A percentile compares a stretch with the other conserved stretches of the same genome.
phyloP scores from a whole-genome alignment of 768 basidiomycete genomes.

The Rhodotorula diobovata region DNA sequence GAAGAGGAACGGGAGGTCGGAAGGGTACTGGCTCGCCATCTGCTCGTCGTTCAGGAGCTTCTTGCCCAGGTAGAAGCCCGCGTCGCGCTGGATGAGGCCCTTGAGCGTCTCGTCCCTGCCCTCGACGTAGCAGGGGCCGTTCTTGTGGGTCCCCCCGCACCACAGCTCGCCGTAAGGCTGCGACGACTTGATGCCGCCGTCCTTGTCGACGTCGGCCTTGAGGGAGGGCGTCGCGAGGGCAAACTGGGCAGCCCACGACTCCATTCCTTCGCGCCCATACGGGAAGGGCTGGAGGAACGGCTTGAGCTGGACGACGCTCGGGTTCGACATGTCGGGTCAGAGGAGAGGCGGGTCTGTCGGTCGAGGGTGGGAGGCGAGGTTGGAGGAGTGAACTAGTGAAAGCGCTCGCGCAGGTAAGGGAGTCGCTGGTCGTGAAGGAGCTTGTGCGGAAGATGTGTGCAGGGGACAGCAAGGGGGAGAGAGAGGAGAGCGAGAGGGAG shows the following conservation, averaged over 20 bases:
- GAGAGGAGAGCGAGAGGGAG: too few relatives aligned
- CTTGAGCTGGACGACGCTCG: constrained; percentile 35
- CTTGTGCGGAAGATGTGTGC: too few relatives aligned
- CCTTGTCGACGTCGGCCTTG: constrained; percentile 10
- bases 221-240: constrained; percentile 11
- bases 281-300: constrained; percentile 41
- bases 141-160: constrained; percentile 34
- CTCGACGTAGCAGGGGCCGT: constrained; percentile 31
- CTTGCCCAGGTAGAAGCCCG: constrained; percentile 31
- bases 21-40: constrained; percentile 28
- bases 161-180: constrained; percentile 35
- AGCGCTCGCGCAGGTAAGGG: too few relatives aligned
- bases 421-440: too few relatives aligned
- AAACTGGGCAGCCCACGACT: constrained; percentile 20
- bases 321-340: background rate
- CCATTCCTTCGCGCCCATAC: constrained; percentile 16
- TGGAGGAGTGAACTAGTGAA: background rate
- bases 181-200: constrained; percentile 30
- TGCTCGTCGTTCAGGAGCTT: constrained; percentile 30
- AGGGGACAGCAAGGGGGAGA: too few relatives aligned
- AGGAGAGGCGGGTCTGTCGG: too few relatives aligned
- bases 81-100: constrained; percentile 22
- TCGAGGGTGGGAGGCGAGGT: background rate
- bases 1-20: constrained; percentile 40
- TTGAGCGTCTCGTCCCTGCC: constrained; percentile 2